phyloP scores from a whole-genome alignment of 768 basidiomycete species.

The Mycena metata region DNA sequence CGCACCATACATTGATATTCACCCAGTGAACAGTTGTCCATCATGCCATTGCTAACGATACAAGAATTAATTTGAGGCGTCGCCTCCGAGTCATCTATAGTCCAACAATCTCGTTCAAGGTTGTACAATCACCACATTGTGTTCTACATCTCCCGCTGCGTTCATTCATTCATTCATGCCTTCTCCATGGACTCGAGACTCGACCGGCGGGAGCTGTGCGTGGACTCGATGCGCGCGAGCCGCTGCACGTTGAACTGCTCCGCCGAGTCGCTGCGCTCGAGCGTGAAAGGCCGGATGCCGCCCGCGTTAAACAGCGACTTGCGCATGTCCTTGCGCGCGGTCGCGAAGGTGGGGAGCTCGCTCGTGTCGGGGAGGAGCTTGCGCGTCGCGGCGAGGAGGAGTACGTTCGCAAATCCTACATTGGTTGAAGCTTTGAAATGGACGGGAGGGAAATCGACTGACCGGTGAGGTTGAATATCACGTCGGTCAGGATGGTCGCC shows the following conservation, averaged over 20 bases:
- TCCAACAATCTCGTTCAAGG: too few relatives aligned
- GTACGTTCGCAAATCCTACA: constrained; percentile 41
- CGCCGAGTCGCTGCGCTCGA: constrained; percentile 29
- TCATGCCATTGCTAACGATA: too few relatives aligned
- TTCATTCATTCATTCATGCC: too few relatives aligned
- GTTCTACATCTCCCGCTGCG: too few relatives aligned
- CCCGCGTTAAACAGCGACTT: constrained; percentile 27
- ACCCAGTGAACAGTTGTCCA: too few relatives aligned
- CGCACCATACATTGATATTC: too few relatives aligned
- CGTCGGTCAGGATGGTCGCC: constrained; percentile 39
- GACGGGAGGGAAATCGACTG: constrained; percentile 5
- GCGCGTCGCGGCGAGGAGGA: constrained; percentile 39
- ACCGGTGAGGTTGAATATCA: constrained; percentile 51
- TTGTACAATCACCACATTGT: too few relatives aligned
- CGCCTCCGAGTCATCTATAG: too few relatives aligned
- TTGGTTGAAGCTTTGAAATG: too few relatives aligned
- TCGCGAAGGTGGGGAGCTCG: constrained; percentile 36
- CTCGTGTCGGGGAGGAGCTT: constrained; percentile 34
- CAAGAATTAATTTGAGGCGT: too few relatives aligned
- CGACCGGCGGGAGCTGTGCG: constrained; percentile 12
- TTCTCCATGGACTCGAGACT: constrained; percentile 6
- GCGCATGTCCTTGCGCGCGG: constrained; percentile 23
- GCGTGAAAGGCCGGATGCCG: constrained; percentile 33
- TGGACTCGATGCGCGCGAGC: constrained; percentile 18
- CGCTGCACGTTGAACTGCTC: constrained; percentile 23